Evolutionary conservation across 371 early-diverging fungal genomes (phyloP).

Genomic region (Lichtheimia ramosa): DNA sequence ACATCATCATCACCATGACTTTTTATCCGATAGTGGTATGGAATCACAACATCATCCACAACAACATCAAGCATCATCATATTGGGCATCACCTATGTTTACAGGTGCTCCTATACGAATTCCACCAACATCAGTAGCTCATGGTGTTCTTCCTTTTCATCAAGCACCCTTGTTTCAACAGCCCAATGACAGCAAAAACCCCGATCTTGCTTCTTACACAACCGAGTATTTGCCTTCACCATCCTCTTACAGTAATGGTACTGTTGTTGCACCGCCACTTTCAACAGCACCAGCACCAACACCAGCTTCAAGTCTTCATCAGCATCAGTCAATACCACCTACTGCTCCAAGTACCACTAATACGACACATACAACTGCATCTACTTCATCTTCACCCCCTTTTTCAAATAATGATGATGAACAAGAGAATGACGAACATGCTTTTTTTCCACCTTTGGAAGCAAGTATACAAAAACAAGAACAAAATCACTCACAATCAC

Average conservation of each 20-base stretch:
- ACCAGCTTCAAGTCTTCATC: neutral
- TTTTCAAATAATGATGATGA: neutral
- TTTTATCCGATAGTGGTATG: neutral
- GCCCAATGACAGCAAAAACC: neutral
- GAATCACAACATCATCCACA: neutral
- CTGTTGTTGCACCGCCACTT: neutral
- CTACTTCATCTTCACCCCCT: neutral
- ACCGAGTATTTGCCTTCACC: neutral
- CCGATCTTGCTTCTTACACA: neutral
- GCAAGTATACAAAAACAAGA: neutral
- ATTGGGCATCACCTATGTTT: no score
- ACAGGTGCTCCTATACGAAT: neutral
- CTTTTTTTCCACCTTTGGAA: no score
- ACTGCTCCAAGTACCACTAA: neutral
- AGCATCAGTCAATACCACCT: neutral
- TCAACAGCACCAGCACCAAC: neutral
- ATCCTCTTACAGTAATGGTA: neutral
- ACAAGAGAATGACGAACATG: neutral
- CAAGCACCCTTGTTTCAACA: constrained; percentile 1
- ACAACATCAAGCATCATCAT: neutral
- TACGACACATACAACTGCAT: neutral
- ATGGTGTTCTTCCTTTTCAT: neutral
- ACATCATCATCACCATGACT: constrained; percentile 1
- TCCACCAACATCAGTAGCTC: no score
- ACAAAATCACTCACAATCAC: neutral